These are phyloP conservation scores for Amborella trichopoda DNA, from an alignment of 164 flowering plant genomes.

Conservation along the genomic window DNA sequence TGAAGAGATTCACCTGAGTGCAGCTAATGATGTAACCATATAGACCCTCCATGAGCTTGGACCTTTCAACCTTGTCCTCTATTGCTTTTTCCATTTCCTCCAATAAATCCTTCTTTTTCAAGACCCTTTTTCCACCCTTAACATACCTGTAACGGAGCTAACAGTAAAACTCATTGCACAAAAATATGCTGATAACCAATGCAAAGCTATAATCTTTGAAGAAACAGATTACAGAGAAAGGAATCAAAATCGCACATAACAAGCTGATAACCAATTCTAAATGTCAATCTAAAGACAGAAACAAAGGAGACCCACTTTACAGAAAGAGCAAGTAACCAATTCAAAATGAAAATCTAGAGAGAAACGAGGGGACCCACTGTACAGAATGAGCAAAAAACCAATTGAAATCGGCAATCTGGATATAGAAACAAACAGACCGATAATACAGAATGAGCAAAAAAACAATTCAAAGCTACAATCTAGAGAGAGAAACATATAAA, in stretches of 20 bases:
- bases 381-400: neutral
- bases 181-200: neutral
- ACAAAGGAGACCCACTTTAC: neutral
- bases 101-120: slow-evolving; percentile 61
- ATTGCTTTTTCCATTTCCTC: slow-evolving; percentile 53
- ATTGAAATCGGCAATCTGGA: neutral
- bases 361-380: neutral
- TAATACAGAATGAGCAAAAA: neutral
- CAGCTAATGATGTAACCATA: slow-evolving; percentile 66
- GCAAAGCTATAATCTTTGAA: neutral
- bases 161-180: neutral
- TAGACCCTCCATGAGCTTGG: slow-evolving; percentile 49
- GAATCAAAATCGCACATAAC: no score
- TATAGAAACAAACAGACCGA: neutral
- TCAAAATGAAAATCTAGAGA: no score
- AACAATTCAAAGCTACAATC: neutral
- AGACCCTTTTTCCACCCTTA: slow-evolving; percentile 47
- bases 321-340: neutral
- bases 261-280: neutral
- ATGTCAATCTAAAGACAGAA: neutral
- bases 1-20: slow-evolving; percentile 42
- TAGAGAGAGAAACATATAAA: neutral
- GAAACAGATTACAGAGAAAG: neutral
- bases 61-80: slow-evolving; percentile 54
- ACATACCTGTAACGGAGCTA: slow-evolving; percentile 24